phyloP scores from a whole-genome alignment of 192 early-diverging fungal genomes.

The Podila verticillata region DNA sequence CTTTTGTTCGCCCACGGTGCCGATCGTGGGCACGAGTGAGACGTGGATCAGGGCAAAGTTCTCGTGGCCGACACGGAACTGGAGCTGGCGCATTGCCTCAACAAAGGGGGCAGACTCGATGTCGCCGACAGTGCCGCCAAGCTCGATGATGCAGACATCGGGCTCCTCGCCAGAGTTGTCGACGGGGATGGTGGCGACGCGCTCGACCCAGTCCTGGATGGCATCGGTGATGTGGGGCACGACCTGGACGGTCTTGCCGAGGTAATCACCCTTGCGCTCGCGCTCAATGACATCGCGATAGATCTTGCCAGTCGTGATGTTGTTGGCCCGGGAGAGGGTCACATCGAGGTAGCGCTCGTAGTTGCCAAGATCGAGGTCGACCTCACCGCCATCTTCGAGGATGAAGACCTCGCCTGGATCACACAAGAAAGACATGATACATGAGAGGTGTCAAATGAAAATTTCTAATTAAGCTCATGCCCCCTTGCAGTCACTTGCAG shows the following conservation, averaged over 20 bases:
- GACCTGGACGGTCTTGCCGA: slow-evolving; percentile 99
- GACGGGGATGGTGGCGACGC: slow-evolving; percentile 89
- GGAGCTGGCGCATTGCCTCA: slow-evolving; percentile 99
- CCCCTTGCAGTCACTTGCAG: neutral
- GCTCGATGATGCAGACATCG: slow-evolving; percentile 97
- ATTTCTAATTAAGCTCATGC: neutral
- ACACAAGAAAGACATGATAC: slow-evolving; percentile 21
- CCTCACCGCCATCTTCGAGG: slow-evolving; percentile 97
- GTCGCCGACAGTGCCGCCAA: slow-evolving; percentile 99
- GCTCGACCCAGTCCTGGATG: slow-evolving; percentile 98
- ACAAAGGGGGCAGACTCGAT: slow-evolving; percentile 99
- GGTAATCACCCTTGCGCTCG: slow-evolving; percentile 94
- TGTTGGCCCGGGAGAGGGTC: slow-evolving; percentile 93
- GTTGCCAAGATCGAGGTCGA: slow-evolving; percentile 98
- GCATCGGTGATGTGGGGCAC: slow-evolving; percentile 98
- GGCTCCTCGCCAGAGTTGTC: slow-evolving; percentile 83
- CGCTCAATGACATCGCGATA: slow-evolving; percentile 96
- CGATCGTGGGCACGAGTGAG: slow-evolving; percentile 93
- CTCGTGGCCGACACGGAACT: slow-evolving; percentile 98
- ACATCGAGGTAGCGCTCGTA: slow-evolving; percentile 99
- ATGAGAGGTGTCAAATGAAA: neutral
- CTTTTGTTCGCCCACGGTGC: slow-evolving; percentile 96
- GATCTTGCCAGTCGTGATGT: slow-evolving; percentile 99
- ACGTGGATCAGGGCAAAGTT: slow-evolving; percentile 99
- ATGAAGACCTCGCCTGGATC: slow-evolving; percentile 96